Conservation (phyloP, 345 rosid species). For the Draba incana region DNA sequence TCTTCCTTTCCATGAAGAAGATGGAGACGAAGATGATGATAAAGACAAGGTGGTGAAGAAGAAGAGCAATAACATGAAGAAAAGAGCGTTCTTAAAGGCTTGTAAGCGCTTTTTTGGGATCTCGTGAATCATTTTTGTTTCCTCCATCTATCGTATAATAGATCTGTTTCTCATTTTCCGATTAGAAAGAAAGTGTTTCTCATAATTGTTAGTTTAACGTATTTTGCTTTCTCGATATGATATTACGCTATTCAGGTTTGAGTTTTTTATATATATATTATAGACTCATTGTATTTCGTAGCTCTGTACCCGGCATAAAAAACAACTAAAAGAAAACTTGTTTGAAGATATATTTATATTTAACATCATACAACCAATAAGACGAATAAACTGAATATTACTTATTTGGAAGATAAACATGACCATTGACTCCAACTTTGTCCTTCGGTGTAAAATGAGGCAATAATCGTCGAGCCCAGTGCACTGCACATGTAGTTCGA, state of each 20-base stretch:
- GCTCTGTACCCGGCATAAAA: not conserved
- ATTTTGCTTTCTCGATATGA: slow-evolving; percentile 9
- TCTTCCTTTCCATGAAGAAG: slow-evolving; percentile 44
- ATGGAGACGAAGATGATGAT: slow-evolving; percentile 43
- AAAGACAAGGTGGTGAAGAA: slow-evolving; percentile 43
- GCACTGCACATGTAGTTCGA: slow-evolving; percentile 30
- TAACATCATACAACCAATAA: slow-evolving; percentile 3
- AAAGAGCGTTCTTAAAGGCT: slow-evolving; percentile 62
- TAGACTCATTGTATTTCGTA: not conserved
- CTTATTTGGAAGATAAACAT: slow-evolving; percentile 9
- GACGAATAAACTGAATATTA: slow-evolving; percentile 16
- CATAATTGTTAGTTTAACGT: not conserved
- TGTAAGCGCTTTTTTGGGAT: slow-evolving; percentile 78
- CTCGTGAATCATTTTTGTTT: slow-evolving; percentile 37
- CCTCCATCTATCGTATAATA: slow-evolving; percentile 6
- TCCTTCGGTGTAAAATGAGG: slow-evolving; percentile 16
- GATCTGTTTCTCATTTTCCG: slow-evolving; percentile 23
- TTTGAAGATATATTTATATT: not conserved
- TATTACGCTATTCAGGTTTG: not conserved
- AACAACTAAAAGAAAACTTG: not conserved
- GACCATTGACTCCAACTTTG: slow-evolving; percentile 29
- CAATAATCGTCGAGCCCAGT: slow-evolving; percentile 21
- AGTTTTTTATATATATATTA: not conserved
- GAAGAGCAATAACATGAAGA: slow-evolving; percentile 46
- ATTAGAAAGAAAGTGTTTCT: not conserved